Evolutionary conservation across 176 grass and related monocot species (phyloP).

Genomic region (Oryza longistaminata): DNA sequence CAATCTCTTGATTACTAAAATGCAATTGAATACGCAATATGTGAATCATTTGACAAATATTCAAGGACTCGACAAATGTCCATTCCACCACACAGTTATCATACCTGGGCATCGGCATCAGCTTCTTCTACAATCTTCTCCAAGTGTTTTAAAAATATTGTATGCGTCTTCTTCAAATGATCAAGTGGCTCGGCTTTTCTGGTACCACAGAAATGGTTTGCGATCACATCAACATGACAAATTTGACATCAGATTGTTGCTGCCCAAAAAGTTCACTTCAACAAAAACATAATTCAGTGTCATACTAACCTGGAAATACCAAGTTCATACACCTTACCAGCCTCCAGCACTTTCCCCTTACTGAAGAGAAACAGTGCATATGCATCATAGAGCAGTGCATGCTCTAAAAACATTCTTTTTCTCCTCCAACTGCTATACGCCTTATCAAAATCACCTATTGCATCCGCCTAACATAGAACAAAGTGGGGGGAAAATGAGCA

Average conservation of each 20-base stretch:
- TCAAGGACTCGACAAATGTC: background rate
- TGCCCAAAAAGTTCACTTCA: conserved; percentile 1
- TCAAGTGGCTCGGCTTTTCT: conserved; percentile 82
- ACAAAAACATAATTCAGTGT: background rate
- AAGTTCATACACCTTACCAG: conserved; percentile 54
- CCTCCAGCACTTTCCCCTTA: conserved; percentile 56
- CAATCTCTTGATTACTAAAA: conserved; percentile 21
- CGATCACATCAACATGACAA: conserved; percentile 17
- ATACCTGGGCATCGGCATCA: conserved; percentile 58
- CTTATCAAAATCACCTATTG: conserved; percentile 47
- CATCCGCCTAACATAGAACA: conserved; percentile 63
- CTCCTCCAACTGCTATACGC: conserved; percentile 65
- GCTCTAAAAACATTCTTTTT: conserved; percentile 59
- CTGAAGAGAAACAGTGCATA: conserved; percentile 63
- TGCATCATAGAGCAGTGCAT: conserved; percentile 83
- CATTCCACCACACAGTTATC: conserved; percentile 1
- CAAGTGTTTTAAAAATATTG: conserved; percentile 50
- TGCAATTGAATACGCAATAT: conserved; percentile 13
- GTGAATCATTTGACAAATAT: conserved; percentile 12
- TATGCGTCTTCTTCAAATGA: conserved; percentile 65
- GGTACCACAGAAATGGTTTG: conserved; percentile 14
- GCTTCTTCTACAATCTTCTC: conserved; percentile 44
- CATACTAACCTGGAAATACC: conserved; percentile 71
- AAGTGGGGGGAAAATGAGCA: background rate
- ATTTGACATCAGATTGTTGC: conserved; percentile 7